phyloP scores from a whole-genome alignment of 441 rosid species.

The Adansonia madagascariensis region DNA sequence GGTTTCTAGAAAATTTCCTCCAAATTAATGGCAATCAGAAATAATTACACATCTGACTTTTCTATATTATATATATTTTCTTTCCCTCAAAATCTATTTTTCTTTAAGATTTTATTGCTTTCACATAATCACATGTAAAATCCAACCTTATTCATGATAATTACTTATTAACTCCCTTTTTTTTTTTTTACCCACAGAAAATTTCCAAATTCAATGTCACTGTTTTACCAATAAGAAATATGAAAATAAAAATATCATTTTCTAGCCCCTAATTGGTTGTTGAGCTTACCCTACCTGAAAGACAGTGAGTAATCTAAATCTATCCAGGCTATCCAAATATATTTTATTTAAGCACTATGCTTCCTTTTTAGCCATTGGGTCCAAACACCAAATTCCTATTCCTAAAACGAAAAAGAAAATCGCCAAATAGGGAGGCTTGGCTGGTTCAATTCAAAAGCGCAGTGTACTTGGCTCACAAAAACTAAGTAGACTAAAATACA shows the following conservation, averaged over 20 bases:
- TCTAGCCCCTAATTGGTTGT: too few relatives aligned
- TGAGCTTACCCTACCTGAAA: too few relatives aligned
- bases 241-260: neutral
- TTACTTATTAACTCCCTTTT: too few relatives aligned
- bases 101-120: neutral
- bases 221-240: neutral
- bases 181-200: neutral
- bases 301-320: neutral
- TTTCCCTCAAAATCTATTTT: neutral
- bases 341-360: neutral
- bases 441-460: neutral
- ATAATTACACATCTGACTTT: constrained; percentile 2
- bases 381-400: neutral
- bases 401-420: too few relatives aligned
- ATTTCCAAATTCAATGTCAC: neutral
- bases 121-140: neutral
- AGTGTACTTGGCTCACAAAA: neutral
- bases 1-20: neutral
- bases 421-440: neutral
- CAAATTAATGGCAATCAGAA: neutral
- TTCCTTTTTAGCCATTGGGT: neutral
- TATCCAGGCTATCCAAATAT: neutral
- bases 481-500: neutral
- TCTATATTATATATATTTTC: too few relatives aligned
- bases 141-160: neutral